These are phyloP conservation scores for Alternaria novae-zelandiae DNA, from an alignment of 2,329 filamentous ascomycete species.

Conservation along the genomic window DNA sequence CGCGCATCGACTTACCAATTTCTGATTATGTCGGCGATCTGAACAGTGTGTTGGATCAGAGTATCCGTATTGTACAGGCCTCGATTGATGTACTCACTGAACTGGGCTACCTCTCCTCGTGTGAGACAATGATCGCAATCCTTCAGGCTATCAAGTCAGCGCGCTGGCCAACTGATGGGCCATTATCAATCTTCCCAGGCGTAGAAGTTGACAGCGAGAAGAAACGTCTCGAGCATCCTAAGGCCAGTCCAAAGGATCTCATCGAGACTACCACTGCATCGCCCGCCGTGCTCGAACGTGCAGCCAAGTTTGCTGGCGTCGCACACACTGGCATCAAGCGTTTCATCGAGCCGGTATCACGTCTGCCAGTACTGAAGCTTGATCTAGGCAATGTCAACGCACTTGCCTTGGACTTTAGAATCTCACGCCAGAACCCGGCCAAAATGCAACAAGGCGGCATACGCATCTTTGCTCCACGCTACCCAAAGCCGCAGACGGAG, in stretches of 20 bases:
- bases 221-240: conserved; percentile 51
- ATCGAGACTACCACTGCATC: conserved; percentile 46
- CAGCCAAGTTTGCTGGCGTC: conserved; percentile 59
- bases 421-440: conserved; percentile 70
- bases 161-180: conserved; percentile 84
- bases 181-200: conserved; percentile 79
- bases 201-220: conserved; percentile 59
- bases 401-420: conserved; percentile 65
- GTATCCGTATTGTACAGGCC: conserved; percentile 95
- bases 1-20: conserved; percentile 88
- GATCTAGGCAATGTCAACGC: conserved; percentile 67
- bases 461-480: conserved; percentile 83
- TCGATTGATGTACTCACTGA: conserved; percentile 93
- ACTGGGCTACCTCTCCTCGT: conserved; percentile 79
- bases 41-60: conserved; percentile 86
- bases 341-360: conserved; percentile 66
- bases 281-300: conserved; percentile 39
- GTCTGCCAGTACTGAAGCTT: conserved; percentile 73
- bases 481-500: conserved; percentile 93
- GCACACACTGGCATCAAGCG: conserved; percentile 52
- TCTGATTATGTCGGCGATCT: conserved; percentile 97
- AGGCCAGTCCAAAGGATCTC: conserved; percentile 43
- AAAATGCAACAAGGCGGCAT: conserved; percentile 57
- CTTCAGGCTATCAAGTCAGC: conserved; percentile 93
- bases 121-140: conserved; percentile 79